Percentiles rank a stretch among this genome's conserved stretches.
These are phyloP conservation scores for Murraya koenigii DNA, from an alignment of 345 rosid genomes.

Conservation along the genomic window DNA sequence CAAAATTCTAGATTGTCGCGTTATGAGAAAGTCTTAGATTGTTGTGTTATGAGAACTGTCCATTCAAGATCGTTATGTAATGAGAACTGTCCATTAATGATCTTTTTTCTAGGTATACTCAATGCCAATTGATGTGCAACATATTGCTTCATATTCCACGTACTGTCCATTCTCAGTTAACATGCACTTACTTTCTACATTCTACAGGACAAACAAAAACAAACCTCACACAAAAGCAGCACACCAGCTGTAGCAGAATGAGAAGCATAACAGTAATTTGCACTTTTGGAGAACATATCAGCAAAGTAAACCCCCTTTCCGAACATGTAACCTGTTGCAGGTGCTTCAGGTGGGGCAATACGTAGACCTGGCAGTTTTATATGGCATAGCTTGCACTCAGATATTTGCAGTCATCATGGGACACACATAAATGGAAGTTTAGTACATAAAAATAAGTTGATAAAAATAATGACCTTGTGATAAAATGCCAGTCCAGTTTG, in stretches of 20 bases:
- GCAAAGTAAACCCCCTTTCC: conserved; percentile 98
- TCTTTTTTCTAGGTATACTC: background rate
- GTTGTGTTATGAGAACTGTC: background rate
- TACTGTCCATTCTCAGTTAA: background rate
- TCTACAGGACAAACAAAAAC: conserved; percentile 5
- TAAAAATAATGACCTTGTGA: conserved; percentile 67
- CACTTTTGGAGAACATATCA: conserved; percentile 97
- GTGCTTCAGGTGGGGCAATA: conserved; percentile 98
- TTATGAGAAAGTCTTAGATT: background rate
- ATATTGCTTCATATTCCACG: background rate
- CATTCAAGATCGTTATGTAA: background rate
- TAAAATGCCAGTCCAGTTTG: conserved; percentile 96
- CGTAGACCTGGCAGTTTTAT: conserved; percentile 61
- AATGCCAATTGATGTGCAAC: background rate
- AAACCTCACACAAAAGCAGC: conserved; percentile 85
- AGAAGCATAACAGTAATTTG: conserved; percentile 76
- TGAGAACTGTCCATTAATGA: background rate
- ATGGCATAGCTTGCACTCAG: conserved; percentile 19
- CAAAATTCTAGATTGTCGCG: background rate
- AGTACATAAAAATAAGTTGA: background rate
- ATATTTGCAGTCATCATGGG: conserved; percentile 11
- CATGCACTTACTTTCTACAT: background rate
- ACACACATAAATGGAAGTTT: background rate
- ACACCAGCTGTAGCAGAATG: conserved; percentile 51
- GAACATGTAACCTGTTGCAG: conserved; percentile 86